phyloP scores from a whole-genome alignment of 768 basidiomycete species.

The Lactarius hatsudake region DNA sequence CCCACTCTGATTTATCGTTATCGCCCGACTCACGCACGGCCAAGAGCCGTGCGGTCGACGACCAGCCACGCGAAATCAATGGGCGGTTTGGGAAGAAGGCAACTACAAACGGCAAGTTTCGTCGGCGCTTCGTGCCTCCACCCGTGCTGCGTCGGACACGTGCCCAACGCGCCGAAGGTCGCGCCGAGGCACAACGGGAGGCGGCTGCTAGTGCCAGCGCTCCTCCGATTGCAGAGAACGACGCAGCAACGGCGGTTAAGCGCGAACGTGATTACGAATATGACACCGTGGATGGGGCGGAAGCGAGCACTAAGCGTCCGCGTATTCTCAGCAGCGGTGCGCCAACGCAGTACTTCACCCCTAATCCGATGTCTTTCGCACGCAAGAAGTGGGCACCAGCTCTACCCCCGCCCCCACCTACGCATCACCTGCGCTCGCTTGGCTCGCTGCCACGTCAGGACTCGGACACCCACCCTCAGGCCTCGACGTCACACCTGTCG shows the following conservation, averaged over 20 bases:
- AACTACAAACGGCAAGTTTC: constrained; percentile 45
- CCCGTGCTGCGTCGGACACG: constrained; percentile 17
- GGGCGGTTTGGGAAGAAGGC: constrained; percentile 68
- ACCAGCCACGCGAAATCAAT: constrained; percentile 60
- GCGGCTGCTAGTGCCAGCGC: constrained; percentile 3
- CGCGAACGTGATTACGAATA: constrained; percentile 23
- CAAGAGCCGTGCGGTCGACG: constrained; percentile 44
- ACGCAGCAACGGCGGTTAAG: constrained; percentile 6
- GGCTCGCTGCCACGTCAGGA: constrained; percentile 5
- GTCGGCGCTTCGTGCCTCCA: constrained; percentile 25
- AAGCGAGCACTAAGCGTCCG: constrained; percentile 5
- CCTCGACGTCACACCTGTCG: constrained; percentile 1
- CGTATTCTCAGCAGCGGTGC: constrained; percentile 10
- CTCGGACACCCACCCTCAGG: not conserved
- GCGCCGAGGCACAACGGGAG: constrained; percentile 25
- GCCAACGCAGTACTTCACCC: constrained; percentile 29
- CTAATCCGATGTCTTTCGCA: constrained; percentile 36
- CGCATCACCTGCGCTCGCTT: constrained; percentile 20
- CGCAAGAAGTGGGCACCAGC: constrained; percentile 36
- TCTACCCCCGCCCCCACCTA: constrained; percentile 16
- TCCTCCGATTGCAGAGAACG: not conserved
- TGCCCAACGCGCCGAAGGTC: constrained; percentile 28
- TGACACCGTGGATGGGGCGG: not conserved
- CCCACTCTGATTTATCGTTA: constrained; percentile 13
- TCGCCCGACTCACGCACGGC: constrained; percentile 33